These are phyloP conservation scores for Elaeis guineensis DNA, from an alignment of 176 grass and related monocot species.

Conservation along the genomic window DNA sequence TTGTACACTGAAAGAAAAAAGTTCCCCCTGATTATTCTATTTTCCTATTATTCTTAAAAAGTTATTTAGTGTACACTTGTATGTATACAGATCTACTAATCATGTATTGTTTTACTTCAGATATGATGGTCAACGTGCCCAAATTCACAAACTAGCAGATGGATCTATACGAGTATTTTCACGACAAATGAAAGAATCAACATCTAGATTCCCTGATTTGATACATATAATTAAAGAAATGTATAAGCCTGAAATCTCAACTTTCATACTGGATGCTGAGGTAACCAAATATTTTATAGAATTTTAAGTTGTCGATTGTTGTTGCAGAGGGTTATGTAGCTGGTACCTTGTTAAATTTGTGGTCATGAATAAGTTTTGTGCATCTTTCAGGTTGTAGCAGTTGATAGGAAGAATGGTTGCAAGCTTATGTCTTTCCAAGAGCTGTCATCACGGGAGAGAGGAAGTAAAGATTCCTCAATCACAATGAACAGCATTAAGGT, in stretches of 20 bases:
- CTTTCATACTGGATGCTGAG: conserved; percentile 83
- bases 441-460: conserved; percentile 87
- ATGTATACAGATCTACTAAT: background rate
- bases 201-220: conserved; percentile 77
- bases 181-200: conserved; percentile 98
- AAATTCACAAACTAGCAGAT: conserved; percentile 84
- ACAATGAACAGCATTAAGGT: conserved; percentile 79
- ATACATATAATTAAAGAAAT: conserved; percentile 70
- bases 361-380: conserved; percentile 6
- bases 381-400: conserved; percentile 65
- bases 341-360: too few species aligned
- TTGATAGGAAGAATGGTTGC: conserved; percentile 72
- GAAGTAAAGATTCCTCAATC: conserved; percentile 62
- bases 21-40: too few species aligned
- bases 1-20: too few species aligned
- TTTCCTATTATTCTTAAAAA: too few species aligned
- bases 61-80: too few species aligned
- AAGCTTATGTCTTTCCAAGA: conserved; percentile 94
- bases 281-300: conserved; percentile 20
- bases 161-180: conserved; percentile 84
- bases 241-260: conserved; percentile 41
- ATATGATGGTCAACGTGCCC: conserved; percentile 95
- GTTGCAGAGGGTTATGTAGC: too few species aligned
- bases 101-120: conserved; percentile 31
- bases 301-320: too few species aligned